Base-by-base conservation (phyloP, 2,329 filamentous ascomycete species). In the Colletotrichum sidae region DNA sequence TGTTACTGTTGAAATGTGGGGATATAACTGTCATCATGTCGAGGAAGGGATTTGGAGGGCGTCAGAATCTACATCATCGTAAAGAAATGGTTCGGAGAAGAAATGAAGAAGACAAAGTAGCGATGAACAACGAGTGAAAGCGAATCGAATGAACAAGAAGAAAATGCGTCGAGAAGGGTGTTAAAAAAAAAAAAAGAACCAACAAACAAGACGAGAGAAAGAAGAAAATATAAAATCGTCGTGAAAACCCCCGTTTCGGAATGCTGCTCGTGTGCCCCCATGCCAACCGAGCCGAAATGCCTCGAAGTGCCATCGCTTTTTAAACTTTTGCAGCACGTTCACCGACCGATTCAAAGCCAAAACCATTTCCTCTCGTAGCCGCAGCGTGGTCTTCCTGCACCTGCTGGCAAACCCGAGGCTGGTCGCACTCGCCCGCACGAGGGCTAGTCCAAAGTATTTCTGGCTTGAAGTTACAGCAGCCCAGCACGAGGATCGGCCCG, bases 31-130 rank as follows among this genome's bases (percentile, higher is more conserved):
- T 9, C 11, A 13, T 58, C 46, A 6, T 56, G 49, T 38, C 49
- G 17, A 25, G 25, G 4, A 38, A 38, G 49, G 34, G 15, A 17
- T 17, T 44, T 33, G 35, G 15, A 42, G 25, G 37, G 41, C 25
- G 33, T 37, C 41, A 51, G 25, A 51, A 41, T 58, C 55, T 50
- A 51, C 46, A 44, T 50, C 37, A 51, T 44, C 55, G 25, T 58
- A 17, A 58, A 58, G 46, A 41, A 11, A 11, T 5, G 5, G 8
- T 25, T 6, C n/a, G 10, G 10, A 34, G 35, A 10, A 33, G 39
- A 17, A 33, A 6, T 12, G 17, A 46, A 25, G 15, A 17, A 41
- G 34, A 9, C 5, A n/a, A 25, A 25, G 25, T 25, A 4, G 25
- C 25, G 25, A 25, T 5, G 25, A 49, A 38, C 34, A 49, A 38